Conservation (phyloP, 2,329 filamentous ascomycete genomes). For the Fusarium bulbicola region DNA sequence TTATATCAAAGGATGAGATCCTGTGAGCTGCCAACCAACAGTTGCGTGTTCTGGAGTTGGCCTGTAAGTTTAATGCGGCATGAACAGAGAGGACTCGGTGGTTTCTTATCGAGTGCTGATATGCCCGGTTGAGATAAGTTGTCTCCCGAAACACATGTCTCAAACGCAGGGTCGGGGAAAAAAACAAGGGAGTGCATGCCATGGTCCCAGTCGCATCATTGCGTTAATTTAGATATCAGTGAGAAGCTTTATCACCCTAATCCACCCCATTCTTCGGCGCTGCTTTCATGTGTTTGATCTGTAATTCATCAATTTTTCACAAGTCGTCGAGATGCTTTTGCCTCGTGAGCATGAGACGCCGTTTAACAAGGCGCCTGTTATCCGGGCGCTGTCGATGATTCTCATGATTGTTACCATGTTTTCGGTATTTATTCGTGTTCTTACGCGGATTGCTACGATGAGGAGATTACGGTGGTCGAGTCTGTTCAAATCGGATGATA, state of each 20-base stretch:
- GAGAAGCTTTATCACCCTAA: constrained; percentile 7
- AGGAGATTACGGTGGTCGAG: not conserved
- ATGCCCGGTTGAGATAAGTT: not conserved
- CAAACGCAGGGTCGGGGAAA: not conserved
- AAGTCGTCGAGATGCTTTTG: constrained; percentile 1
- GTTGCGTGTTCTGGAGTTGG: not conserved
- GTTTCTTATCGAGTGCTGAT: not conserved
- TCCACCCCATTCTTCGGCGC: not conserved
- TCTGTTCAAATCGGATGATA: not conserved
- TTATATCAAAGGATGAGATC: not conserved
- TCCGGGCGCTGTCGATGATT: constrained; percentile 13
- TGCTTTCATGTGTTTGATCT: not conserved
- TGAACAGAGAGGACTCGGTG: not conserved
- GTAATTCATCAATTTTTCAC: not conserved
- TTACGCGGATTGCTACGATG: not conserved
- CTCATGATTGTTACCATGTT: constrained; percentile 5
- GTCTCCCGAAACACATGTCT: not conserved
- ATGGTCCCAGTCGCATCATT: not conserved
- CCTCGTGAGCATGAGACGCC: constrained; percentile 20
- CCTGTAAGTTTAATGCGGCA: not conserved
- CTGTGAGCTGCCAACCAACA: not conserved
- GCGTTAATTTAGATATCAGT: not conserved
- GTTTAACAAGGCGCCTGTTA: constrained; percentile 12
- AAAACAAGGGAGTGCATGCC: not conserved
- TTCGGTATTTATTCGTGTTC: constrained; percentile 1